These are phyloP conservation scores for Tricholomella constricta DNA, from an alignment of 768 basidiomycete genomes.

Conservation along the genomic window DNA sequence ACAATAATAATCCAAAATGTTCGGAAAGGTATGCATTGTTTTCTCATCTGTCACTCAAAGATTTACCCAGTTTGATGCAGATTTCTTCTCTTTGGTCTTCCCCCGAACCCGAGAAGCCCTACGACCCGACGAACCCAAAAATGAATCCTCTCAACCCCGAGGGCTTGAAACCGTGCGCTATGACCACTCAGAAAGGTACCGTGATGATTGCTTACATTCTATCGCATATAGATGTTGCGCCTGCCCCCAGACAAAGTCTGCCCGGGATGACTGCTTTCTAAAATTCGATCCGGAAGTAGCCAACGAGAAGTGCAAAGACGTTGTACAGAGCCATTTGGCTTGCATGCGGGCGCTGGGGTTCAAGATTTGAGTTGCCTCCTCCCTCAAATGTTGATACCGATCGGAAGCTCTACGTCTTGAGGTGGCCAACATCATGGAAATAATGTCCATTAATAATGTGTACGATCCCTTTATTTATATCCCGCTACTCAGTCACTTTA, in stretches of 20 bases:
- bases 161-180: constrained; percentile 90
- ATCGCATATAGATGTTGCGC: constrained; percentile 81
- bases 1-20: constrained; percentile 30
- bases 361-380: constrained; percentile 72
- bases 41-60: neutral
- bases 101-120: constrained; percentile 43
- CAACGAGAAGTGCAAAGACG: constrained; percentile 76
- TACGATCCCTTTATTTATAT: neutral
- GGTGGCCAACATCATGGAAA: neutral
- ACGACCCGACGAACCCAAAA: constrained; percentile 74
- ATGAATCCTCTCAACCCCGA: constrained; percentile 90
- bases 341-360: constrained; percentile 95
- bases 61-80: constrained; percentile 26
- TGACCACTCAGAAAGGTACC: neutral
- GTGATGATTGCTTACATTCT: neutral
- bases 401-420: too few species aligned
- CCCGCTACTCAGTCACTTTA: neutral
- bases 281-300: constrained; percentile 64
- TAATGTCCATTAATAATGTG: too few species aligned
- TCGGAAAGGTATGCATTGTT: constrained; percentile 38
- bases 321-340: constrained; percentile 78
- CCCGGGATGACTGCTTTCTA: constrained; percentile 95
- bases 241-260: constrained; percentile 89
- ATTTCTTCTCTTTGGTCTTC: constrained; percentile 60
- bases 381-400: too few species aligned